These are phyloP conservation scores for Cercospora janseana DNA, from an alignment of 2,329 filamentous ascomycete species.

Conservation along the genomic window DNA sequence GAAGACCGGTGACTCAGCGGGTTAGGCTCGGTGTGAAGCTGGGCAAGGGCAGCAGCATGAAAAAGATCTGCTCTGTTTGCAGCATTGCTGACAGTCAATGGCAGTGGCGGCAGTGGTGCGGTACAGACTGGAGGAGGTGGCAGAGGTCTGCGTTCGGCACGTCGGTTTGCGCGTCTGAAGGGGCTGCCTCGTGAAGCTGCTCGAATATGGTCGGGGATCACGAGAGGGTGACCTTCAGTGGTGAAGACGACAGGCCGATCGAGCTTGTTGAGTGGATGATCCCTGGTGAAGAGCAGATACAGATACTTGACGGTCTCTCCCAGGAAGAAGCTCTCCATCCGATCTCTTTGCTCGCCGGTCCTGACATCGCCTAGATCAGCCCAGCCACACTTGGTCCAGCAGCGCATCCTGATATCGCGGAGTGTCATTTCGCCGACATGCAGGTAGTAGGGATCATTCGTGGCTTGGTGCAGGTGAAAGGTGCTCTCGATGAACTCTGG, in stretches of 20 bases:
- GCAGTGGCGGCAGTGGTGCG: conserved; percentile 55
- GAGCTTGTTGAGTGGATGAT: conserved; percentile 81
- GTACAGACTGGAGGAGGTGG: conserved; percentile 61
- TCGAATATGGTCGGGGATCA: conserved; percentile 54
- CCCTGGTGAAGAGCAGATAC: conserved; percentile 82
- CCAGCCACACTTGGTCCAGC: conserved; percentile 91
- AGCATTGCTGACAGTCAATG: conserved; percentile 73
- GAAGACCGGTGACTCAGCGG: conserved; percentile 37
- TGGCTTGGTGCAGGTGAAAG: conserved; percentile 92
- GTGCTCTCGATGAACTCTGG: conserved; percentile 97
- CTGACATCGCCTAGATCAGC: conserved; percentile 66
- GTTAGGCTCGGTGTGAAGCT: conserved; percentile 70
- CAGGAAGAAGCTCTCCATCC: conserved; percentile 98
- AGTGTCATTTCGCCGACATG: conserved; percentile 95
- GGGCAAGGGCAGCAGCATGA: conserved; percentile 81
- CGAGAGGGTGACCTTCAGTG: conserved; percentile 89
- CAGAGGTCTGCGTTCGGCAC: conserved; percentile 11
- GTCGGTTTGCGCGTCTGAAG: conserved; percentile 13
- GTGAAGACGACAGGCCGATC: conserved; percentile 91
- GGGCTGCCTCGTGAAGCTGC: neutral
- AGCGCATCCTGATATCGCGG: conserved; percentile 80
- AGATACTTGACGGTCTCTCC: conserved; percentile 96
- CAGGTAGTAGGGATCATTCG: conserved; percentile 91
- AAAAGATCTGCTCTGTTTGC: conserved; percentile 80
- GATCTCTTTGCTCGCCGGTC: conserved; percentile 79